Evolutionary conservation across 306 rosid genomes (phyloP).

Genomic region (Sophora flavescens): DNA sequence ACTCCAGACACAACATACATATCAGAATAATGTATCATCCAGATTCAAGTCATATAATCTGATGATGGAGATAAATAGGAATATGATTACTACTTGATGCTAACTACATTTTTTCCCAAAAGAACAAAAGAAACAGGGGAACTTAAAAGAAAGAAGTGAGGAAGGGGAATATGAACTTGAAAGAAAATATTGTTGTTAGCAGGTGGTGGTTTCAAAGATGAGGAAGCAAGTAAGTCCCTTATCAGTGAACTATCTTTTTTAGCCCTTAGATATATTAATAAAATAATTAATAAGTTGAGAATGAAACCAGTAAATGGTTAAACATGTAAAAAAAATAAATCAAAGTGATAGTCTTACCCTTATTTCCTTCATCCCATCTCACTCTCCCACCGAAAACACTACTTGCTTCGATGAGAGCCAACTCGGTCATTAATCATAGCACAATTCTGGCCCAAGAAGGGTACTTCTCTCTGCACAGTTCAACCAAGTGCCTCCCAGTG

Average conservation of each 20-base stretch:
- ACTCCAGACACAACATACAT: not conserved
- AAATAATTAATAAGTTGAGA: too few relatives aligned
- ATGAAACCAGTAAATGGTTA: too few relatives aligned
- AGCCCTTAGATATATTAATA: too few relatives aligned
- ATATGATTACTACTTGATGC: not conserved
- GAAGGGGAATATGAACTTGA: not conserved
- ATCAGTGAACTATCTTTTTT: too few relatives aligned
- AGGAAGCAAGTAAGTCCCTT: too few relatives aligned
- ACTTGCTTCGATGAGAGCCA: conserved; percentile 71
- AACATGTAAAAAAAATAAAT: too few relatives aligned
- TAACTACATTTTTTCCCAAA: conserved; percentile 11
- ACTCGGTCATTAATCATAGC: conserved; percentile 93
- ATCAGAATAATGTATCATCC: not conserved
- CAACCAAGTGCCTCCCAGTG: conserved; percentile 90
- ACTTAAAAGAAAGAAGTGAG: conserved; percentile 21
- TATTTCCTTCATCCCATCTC: too few relatives aligned
- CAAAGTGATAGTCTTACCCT: too few relatives aligned
- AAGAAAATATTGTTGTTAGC: too few relatives aligned
- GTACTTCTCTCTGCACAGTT: conserved; percentile 91
- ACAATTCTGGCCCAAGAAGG: conserved; percentile 82
- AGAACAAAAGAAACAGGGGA: not conserved
- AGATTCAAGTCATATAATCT: not conserved
- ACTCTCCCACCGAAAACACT: too few relatives aligned
- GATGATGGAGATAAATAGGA: not conserved
- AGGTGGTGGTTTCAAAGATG: too few relatives aligned